These are phyloP conservation scores for Aureobasidium pullulans DNA, from an alignment of 2,329 filamentous ascomycete genomes.

Conservation along the genomic window DNA sequence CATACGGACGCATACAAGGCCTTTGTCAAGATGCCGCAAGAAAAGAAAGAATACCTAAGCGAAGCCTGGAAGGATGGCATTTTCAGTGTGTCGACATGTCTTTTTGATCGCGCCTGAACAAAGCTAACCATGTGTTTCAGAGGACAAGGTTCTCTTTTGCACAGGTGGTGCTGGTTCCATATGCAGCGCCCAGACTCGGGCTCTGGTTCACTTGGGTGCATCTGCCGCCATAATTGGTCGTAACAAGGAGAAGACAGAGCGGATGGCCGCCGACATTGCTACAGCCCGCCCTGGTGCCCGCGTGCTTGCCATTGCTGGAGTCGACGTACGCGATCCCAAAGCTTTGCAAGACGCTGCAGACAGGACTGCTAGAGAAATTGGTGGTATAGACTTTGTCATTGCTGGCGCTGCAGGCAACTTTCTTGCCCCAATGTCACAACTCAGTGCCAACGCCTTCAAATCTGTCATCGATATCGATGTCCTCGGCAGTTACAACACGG, in stretches of 20 bases:
- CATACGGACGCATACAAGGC: neutral
- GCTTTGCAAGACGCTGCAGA: constrained; percentile 67
- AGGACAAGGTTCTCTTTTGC: constrained; percentile 84
- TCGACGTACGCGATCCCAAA: constrained; percentile 62
- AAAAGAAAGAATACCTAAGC: constrained; percentile 70
- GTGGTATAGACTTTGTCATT: constrained; percentile 85
- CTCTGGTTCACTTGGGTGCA: constrained; percentile 82
- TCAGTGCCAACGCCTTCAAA: constrained; percentile 87
- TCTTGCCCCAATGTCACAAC: constrained; percentile 71
- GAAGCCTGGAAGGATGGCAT: constrained; percentile 80
- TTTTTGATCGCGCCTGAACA: neutral
- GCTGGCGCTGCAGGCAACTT: constrained; percentile 96
- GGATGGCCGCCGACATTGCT: constrained; percentile 72
- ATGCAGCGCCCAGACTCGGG: constrained; percentile 87
- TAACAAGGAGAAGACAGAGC: constrained; percentile 79
- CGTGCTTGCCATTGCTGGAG: constrained; percentile 73
- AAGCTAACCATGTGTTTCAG: constrained; percentile 36
- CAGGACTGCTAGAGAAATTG: constrained; percentile 72
- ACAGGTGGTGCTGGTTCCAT: constrained; percentile 92
- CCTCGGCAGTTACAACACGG: constrained; percentile 85
- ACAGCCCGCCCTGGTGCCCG: constrained; percentile 69
- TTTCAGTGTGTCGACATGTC: constrained; percentile 55
- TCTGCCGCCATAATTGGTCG: constrained; percentile 92
- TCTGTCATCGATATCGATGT: constrained; percentile 95
- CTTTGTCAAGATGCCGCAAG: constrained; percentile 52